Evolutionary conservation across 2,329 filamentous ascomycete genomes (phyloP).

Genomic region (Alternaria conjuncta): DNA sequence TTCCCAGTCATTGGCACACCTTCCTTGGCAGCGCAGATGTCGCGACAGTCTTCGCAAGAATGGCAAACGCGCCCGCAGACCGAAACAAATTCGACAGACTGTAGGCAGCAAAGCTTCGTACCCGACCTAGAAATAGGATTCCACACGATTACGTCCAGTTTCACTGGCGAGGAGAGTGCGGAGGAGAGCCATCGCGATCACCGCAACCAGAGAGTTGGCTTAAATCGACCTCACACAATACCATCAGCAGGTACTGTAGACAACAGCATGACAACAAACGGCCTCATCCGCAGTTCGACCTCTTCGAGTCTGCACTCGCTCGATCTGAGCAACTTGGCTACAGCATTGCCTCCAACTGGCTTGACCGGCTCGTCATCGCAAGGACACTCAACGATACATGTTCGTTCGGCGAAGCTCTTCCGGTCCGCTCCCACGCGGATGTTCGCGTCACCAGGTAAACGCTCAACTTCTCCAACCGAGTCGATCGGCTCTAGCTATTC

Average conservation of each 20-base stretch:
- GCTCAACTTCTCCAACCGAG: not conserved
- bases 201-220: not conserved
- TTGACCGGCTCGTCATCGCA: not conserved
- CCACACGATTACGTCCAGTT: not conserved
- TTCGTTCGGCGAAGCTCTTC: not conserved
- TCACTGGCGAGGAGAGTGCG: not conserved
- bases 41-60: not conserved
- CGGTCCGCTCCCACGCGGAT: not conserved
- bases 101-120: not conserved
- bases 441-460: not conserved
- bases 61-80: not conserved
- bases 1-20: not conserved
- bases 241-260: not conserved
- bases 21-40: not conserved
- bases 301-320: not conserved
- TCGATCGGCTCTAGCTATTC: not conserved
- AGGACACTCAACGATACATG: not conserved
- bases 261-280: not conserved
- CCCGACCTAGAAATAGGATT: not conserved
- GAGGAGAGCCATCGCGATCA: not conserved
- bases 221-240: not conserved
- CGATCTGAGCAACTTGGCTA: not conserved
- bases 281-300: not conserved
- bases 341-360: not conserved
- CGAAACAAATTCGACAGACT: not conserved